phyloP scores from a whole-genome alignment of 2,329 filamentous ascomycete species.

The Aspergillus cejpii region DNA sequence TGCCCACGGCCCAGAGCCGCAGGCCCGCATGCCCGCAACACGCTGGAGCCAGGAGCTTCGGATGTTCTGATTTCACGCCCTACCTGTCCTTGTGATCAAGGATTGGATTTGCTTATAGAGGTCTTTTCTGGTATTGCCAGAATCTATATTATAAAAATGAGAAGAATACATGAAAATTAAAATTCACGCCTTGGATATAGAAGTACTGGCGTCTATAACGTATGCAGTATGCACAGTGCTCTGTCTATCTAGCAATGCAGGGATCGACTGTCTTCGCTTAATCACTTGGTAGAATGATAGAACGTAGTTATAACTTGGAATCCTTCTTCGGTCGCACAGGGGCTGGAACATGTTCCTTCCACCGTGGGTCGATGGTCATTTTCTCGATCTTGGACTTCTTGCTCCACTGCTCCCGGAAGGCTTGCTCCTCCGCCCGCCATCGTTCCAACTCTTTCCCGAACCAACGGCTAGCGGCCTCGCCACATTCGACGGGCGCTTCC shows the following conservation, averaged over 20 bases:
- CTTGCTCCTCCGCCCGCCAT: constrained; percentile 53
- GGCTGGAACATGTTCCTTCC: constrained; percentile 38
- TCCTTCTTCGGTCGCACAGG: constrained; percentile 26
- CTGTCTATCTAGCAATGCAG: neutral
- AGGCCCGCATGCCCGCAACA: neutral
- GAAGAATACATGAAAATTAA: constrained; percentile 4
- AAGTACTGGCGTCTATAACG: neutral
- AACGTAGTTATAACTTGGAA: constrained; percentile 22
- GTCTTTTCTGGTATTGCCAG: constrained; percentile 4
- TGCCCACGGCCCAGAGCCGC: neutral
- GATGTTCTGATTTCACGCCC: neutral
- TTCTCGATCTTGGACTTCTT: constrained; percentile 49
- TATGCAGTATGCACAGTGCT: neutral
- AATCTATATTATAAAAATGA: constrained; percentile 10
- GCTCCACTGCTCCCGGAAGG: constrained; percentile 52
- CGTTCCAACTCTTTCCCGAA: constrained; percentile 50
- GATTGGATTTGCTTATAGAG: constrained; percentile 10
- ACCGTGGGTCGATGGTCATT: constrained; percentile 51
- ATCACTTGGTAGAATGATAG: constrained; percentile 2
- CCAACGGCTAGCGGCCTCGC: constrained; percentile 53
- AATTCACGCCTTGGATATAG: constrained; percentile 9
- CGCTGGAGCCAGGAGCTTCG: constrained; percentile 4
- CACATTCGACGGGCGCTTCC: constrained; percentile 64
- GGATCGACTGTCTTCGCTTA: neutral
- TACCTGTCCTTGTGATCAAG: neutral